Conservation (phyloP, 2,329 filamentous ascomycete species). For the Cytospora leucostoma region DNA sequence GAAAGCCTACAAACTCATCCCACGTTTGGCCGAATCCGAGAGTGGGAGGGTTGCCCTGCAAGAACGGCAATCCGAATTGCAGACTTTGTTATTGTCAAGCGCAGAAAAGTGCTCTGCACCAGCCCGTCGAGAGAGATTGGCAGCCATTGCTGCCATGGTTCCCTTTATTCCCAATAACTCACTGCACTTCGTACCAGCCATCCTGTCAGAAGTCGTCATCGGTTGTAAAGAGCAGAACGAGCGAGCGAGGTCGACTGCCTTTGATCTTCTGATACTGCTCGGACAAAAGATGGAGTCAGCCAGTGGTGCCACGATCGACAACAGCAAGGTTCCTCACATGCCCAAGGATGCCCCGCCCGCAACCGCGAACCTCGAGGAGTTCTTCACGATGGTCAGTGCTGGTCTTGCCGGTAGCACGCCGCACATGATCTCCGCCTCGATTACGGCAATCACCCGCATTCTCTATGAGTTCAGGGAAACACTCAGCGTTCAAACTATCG, state of each 20-base stretch:
- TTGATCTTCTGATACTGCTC: conserved; percentile 86
- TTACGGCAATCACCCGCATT: conserved; percentile 90
- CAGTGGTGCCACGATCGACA: conserved; percentile 74
- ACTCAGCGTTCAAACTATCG: conserved; percentile 68
- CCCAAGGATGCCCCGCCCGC: conserved; percentile 74
- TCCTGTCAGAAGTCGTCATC: conserved; percentile 92
- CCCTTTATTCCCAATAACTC: conserved; percentile 75
- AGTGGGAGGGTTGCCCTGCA: conserved; percentile 73
- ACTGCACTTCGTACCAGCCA: conserved; percentile 88
- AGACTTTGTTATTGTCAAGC: conserved; percentile 76
- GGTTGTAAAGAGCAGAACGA: conserved; percentile 98
- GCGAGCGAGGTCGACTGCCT: conserved; percentile 84
- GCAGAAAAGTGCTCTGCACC: conserved; percentile 85
- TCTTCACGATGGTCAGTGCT: conserved; percentile 96
- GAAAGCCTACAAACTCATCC: conserved; percentile 98
- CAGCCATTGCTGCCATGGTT: conserved; percentile 79
- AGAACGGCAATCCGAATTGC: conserved; percentile 76
- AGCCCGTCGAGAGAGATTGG: conserved; percentile 80
- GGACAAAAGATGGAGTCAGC: conserved; percentile 72
- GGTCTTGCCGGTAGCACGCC: conserved; percentile 90
- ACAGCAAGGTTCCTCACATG: conserved; percentile 87
- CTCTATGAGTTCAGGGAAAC: conserved; percentile 84
- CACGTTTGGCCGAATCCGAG: conserved; percentile 80
- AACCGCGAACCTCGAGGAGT: conserved; percentile 85
- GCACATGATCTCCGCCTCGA: conserved; percentile 97